Percentiles rank a stretch among this genome's conserved stretches.
phyloP scores from a whole-genome alignment of 2,329 filamentous ascomycete species.

The Gaeumannomyces sp. region DNA sequence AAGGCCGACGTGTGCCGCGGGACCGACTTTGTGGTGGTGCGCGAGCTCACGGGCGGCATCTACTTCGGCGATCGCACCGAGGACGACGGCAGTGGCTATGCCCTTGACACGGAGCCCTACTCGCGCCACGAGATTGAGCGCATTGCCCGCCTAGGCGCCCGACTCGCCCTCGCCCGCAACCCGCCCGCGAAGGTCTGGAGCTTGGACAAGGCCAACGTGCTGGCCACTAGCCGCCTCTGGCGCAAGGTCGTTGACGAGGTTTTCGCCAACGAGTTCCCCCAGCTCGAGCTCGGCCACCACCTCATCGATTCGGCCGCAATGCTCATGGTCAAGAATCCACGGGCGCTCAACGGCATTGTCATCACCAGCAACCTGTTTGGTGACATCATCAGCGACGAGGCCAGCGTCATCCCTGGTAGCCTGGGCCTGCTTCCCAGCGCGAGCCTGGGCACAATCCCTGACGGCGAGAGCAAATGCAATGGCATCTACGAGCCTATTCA shows the following conservation, averaged over 20 bases:
- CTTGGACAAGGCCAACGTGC: conserved; percentile 93
- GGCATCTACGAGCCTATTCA: conserved; percentile 98
- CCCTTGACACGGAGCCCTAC: conserved; percentile 84
- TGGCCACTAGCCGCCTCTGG: conserved; percentile 77
- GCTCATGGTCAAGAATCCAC: conserved; percentile 93
- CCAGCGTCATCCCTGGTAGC: conserved; percentile 86
- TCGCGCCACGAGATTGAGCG: conserved; percentile 80
- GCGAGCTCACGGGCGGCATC: conserved; percentile 86
- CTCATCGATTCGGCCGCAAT: conserved; percentile 96
- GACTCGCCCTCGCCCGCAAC: conserved; percentile 70
- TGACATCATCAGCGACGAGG: conserved; percentile 94
- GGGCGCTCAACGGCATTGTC: conserved; percentile 80
- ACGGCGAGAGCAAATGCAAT: conserved; percentile 77
- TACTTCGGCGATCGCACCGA: conserved; percentile 92
- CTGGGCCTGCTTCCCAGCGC: conserved; percentile 85
- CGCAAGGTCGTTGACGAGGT: conserved; percentile 78
- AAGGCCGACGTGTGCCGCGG: conserved; percentile 80
- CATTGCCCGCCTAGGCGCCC: conserved; percentile 73
- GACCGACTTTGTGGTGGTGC: conserved; percentile 87
- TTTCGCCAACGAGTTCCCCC: conserved; percentile 83
- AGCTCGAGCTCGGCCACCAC: conserved; percentile 78
- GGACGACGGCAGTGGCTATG: conserved; percentile 65
- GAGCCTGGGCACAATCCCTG: conserved; percentile 77
- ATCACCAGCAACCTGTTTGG: conserved; percentile 93
- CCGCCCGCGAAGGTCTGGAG: conserved; percentile 76